These are phyloP conservation scores for Zymoseptoria crescenta DNA, from an alignment of 2,329 filamentous ascomycete species.

Conservation along the genomic window DNA sequence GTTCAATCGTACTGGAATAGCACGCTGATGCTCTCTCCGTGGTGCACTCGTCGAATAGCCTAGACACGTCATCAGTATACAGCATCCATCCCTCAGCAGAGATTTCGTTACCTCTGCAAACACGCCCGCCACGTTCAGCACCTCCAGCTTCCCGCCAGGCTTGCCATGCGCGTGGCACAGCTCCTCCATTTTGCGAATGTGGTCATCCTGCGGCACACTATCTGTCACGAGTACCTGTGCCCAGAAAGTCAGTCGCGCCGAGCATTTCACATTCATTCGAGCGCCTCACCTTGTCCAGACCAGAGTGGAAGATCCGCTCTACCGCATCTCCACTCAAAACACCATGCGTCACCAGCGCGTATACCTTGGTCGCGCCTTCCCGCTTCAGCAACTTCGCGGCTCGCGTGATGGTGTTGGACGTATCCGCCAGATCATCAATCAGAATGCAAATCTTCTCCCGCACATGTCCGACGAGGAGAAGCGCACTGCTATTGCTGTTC, in stretches of 20 bases:
- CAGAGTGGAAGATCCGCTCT: slow-evolving; percentile 84
- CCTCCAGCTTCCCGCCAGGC: slow-evolving; percentile 75
- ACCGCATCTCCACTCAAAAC: slow-evolving; percentile 94
- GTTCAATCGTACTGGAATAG: slow-evolving; percentile 74
- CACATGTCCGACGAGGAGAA: slow-evolving; percentile 92
- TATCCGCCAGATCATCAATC: slow-evolving; percentile 90
- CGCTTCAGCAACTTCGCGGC: slow-evolving; percentile 96
- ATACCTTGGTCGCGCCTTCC: slow-evolving; percentile 80
- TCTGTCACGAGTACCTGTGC: slow-evolving; percentile 75
- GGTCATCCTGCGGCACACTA: slow-evolving; percentile 80
- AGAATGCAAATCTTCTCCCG: slow-evolving; percentile 75
- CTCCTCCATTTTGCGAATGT: slow-evolving; percentile 44
- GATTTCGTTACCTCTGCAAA: slow-evolving; percentile 66
- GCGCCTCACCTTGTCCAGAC: slow-evolving; percentile 61
- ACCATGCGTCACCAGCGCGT: slow-evolving; percentile 88
- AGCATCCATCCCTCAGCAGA: slow-evolving; percentile 1
- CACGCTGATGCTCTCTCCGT: slow-evolving; percentile 94
- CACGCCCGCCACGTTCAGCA: slow-evolving; percentile 78
- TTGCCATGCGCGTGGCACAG: slow-evolving; percentile 28
- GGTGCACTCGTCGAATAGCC: slow-evolving; percentile 89
- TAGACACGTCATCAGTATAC: slow-evolving; percentile 24
- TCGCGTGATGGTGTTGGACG: slow-evolving; percentile 91
- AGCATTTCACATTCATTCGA: background rate
- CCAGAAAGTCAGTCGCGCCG: background rate
- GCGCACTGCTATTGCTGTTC: slow-evolving; percentile 53